These are phyloP conservation scores for Fraxinus sp. DNA, from an alignment of 305 asterid genomes.

Conservation along the genomic window DNA sequence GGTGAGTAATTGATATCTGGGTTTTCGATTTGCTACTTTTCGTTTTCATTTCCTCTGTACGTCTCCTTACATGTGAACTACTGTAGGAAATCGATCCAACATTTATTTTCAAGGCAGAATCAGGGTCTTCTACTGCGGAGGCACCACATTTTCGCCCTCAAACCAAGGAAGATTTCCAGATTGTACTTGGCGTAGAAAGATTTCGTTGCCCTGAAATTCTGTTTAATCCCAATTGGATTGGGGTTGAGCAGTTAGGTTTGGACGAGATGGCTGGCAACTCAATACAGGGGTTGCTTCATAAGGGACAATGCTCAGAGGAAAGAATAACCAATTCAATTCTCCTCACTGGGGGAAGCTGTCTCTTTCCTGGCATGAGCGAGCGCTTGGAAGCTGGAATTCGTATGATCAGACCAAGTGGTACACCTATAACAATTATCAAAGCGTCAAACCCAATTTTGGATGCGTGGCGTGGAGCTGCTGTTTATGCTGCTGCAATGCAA, in stretches of 20 bases:
- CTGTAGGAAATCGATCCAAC: slow-evolving; percentile 83
- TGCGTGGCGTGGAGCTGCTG: slow-evolving; percentile 96
- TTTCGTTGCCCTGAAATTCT: slow-evolving; percentile 90
- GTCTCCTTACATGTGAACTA: not conserved
- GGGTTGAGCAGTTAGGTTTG: slow-evolving; percentile 88
- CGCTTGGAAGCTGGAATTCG: slow-evolving; percentile 83
- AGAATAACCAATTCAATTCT: slow-evolving; percentile 71
- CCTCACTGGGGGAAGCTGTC: slow-evolving; percentile 84
- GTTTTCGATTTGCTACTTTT: not conserved
- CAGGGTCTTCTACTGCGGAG: slow-evolving; percentile 61
- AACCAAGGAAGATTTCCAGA: slow-evolving; percentile 86
- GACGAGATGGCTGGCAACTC: slow-evolving; percentile 84
- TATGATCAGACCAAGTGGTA: slow-evolving; percentile 80
- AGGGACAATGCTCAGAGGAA: slow-evolving; percentile 45
- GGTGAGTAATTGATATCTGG: slow-evolving; percentile 36
- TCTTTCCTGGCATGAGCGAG: slow-evolving; percentile 70
- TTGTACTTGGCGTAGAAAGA: slow-evolving; percentile 79
- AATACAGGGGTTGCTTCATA: slow-evolving; percentile 55
- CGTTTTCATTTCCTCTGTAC: not conserved
- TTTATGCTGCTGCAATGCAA: slow-evolving; percentile 55
- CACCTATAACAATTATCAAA: slow-evolving; percentile 56
- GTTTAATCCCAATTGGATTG: slow-evolving; percentile 71
- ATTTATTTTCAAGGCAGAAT: slow-evolving; percentile 61
- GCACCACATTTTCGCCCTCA: slow-evolving; percentile 77
- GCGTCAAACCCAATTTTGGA: slow-evolving; percentile 73